Evolutionary conservation across 1,284 basidiomycete species (phyloP), one percentile per base, ranked within the genome.

Genomic region (Acaromyces ingoldii): DNA sequence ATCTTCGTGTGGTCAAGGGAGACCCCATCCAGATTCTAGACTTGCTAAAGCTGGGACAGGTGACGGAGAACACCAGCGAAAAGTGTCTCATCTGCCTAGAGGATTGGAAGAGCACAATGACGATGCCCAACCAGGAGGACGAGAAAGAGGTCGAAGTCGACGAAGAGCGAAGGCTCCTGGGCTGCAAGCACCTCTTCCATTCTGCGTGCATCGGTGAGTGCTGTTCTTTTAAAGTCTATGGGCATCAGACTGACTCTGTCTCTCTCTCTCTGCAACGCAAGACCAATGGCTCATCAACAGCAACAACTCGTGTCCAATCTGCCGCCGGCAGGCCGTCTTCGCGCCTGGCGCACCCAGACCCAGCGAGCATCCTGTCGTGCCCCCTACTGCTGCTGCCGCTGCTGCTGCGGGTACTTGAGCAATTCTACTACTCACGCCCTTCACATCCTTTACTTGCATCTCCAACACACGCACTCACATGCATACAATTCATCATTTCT

Each of bases 1-100:
- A 63, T 4, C 33, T 71, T 41, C 10, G 31, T 29, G 59, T 54
- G 54, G 52, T 69, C 41, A 43, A 50, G 24, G 69, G 63, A 0
- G 39, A 37, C 5, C n/a, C 17, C 17, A n/a, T 7, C 1, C 55
- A 67, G 38, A 55, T 73, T 9, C 49, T 58, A 1, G 37, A 15
- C 19, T 36, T 63, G 50, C 46, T 53, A 19, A 29, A n/a, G 6
- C 33, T 53, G 9, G 65, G 63, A 31, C 51, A 60, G 28, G 55
- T 72, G 33, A 66, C 60, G n/a, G 70, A 73, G 28, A 71, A 70
- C 40, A 72, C 68, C 46, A 44, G 49, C 2, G 70, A 72, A 47
- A 65, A 65, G 38, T 73, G 70, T 38, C 50, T 70, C 31, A 65
- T 73, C 21, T 73, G 70, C 39, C 55, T 71, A 21, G 70, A 71